A percentile compares a stretch with the other conserved stretches of the same genome.
These are phyloP conservation scores for Magnusiomyces suaveolens DNA, from an alignment of 1,139 yeast genomes.

Conservation along the genomic window DNA sequence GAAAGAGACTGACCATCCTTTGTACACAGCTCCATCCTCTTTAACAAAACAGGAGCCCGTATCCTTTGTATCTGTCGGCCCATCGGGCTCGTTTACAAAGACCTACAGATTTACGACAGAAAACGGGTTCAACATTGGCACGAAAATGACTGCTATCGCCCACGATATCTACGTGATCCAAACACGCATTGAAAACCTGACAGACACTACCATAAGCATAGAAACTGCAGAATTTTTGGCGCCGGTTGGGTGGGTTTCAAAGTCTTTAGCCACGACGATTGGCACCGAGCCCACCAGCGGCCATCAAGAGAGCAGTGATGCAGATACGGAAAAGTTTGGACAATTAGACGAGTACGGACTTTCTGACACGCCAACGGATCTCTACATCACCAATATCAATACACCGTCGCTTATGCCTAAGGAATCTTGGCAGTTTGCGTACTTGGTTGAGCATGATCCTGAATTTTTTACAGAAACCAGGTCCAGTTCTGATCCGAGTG, in stretches of 20 bases:
- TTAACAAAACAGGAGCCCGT: neutral
- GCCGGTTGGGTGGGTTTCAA: constrained; percentile 24
- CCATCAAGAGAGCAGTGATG: no score
- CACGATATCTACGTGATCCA: constrained; percentile 24
- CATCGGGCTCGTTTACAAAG: constrained; percentile 20
- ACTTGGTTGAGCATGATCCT: constrained; percentile 14
- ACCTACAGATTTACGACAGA: constrained; percentile 27
- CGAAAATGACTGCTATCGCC: constrained; percentile 22
- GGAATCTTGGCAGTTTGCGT: constrained; percentile 21
- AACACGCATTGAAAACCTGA: constrained; percentile 31
- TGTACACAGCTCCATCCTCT: no score
- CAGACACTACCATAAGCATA: constrained; percentile 25
- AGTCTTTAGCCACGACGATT: constrained; percentile 14
- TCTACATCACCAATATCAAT: neutral
- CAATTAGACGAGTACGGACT: neutral
- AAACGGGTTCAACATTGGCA: constrained; percentile 28
- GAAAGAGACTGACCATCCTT: neutral
- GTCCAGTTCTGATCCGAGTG: no score
- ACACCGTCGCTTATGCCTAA: constrained; percentile 20
- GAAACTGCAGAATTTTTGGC: constrained; percentile 28
- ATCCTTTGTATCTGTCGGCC: neutral
- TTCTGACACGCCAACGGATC: neutral
- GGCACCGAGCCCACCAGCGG: no score
- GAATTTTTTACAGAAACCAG: neutral
- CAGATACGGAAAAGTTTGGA: neutral